Evolutionary conservation across 2,329 filamentous ascomycete genomes (phyloP), one percentile per base, ranked within the genome.

Genomic region (Aureobasidium mangrovei): DNA sequence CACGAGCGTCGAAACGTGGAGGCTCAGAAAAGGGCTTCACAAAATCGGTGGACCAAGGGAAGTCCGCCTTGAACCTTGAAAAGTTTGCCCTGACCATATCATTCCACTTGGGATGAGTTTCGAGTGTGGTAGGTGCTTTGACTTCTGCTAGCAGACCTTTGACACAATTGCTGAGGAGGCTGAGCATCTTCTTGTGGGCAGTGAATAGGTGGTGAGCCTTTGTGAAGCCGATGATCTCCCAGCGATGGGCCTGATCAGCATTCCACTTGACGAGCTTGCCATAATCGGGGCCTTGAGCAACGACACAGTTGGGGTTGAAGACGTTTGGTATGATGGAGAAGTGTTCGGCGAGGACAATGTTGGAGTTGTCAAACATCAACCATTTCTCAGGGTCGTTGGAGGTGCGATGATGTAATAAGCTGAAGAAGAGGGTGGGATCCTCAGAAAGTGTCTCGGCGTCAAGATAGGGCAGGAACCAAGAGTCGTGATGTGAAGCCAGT

Each of bases 361-460:
- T 56, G 39, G 57, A 56, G 33, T 40, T 40, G 48, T 62, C 58
- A 24, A 57, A 59, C 9, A 41, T 2, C 1, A 56, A 35, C 60
- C 60, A 61, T 1, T 56, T 44, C 3, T 44, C 31, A 1, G 58
- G 53, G 4, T 39, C n/a, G 7, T 12, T 48, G 4, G 43, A 10
- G 2, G 58, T 55, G 18, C 59, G 57, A 18, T 59, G 33, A 31
- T 57, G 53, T 5, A 62, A 28, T 2, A 62, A 42, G 2, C 54
- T 54, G 2, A 62, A 31, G 1, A 62, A 41, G 7, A 43, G 28
- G 3, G n/a, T 40, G 10, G 40, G 27, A 31, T 53, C 52, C 4
- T 59, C 28, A 26, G 57, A 49, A 8, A 62, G 26, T 7, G 45
- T 54, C 3, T 56, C 48, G 0, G 54, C 10, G 47, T 56, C 48